Percentiles rank a stretch among this genome's conserved stretches.
Conservation (phyloP, 2,329 filamentous ascomycete species). For the Curvularia sp. region DNA sequence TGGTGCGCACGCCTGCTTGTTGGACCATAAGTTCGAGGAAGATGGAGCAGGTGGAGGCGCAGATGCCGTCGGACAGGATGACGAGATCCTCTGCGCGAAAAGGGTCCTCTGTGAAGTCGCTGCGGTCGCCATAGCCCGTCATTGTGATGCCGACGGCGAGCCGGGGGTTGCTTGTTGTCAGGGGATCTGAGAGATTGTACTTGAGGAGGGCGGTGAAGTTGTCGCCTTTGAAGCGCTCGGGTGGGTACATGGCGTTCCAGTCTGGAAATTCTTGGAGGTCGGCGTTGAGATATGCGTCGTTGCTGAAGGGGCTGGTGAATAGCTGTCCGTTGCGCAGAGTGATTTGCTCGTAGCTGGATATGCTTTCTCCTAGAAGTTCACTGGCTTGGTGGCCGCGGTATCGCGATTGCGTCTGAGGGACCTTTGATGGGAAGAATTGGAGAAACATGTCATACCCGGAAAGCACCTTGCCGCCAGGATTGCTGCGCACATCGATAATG, state of each 20-base stretch:
- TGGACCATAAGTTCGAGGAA: slow-evolving; percentile 57
- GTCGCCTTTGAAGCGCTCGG: slow-evolving; percentile 41
- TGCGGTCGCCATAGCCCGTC: slow-evolving; percentile 38
- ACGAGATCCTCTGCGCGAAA: slow-evolving; percentile 51
- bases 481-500: slow-evolving; percentile 68
- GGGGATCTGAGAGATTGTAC: slow-evolving; percentile 50
- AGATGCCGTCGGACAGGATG: slow-evolving; percentile 54
- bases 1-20: slow-evolving; percentile 52
- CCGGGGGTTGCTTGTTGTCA: slow-evolving; percentile 40
- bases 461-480: slow-evolving; percentile 62
- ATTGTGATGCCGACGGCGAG: slow-evolving; percentile 39
- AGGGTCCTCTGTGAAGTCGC: slow-evolving; percentile 40
- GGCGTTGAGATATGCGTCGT: slow-evolving; percentile 37
- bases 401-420: slow-evolving; percentile 56
- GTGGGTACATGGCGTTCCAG: slow-evolving; percentile 51
- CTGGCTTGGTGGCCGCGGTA: slow-evolving; percentile 54
- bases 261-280: slow-evolving; percentile 39
- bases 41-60: slow-evolving; percentile 55
- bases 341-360: slow-evolving; percentile 29
- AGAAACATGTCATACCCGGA: slow-evolving; percentile 57
- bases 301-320: slow-evolving; percentile 47
- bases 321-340: slow-evolving; percentile 29
- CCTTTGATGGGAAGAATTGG: slow-evolving; percentile 60
- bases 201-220: slow-evolving; percentile 49
- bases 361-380: slow-evolving; percentile 35